A percentile compares a stretch with the other conserved stretches of the same genome.
These are phyloP conservation scores for Tricladium varicosporioides DNA, from an alignment of 2,329 filamentous ascomycete genomes.

Conservation along the genomic window DNA sequence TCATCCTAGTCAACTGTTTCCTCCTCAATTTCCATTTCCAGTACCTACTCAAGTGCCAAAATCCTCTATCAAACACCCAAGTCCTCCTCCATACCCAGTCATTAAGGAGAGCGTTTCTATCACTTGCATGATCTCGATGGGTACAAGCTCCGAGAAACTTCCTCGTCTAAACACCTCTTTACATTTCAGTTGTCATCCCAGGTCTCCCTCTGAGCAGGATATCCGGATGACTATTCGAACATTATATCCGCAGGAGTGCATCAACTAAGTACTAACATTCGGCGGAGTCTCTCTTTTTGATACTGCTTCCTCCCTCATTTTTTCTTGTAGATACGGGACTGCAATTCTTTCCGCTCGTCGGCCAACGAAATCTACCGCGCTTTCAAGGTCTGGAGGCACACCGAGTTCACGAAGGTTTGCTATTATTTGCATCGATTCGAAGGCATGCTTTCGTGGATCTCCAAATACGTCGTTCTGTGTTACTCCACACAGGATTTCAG, in stretches of 20 bases:
- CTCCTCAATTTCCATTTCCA: no score
- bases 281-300: neutral
- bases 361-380: conserved; percentile 1
- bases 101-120: no score
- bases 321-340: conserved; percentile 1
- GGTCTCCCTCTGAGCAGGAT: no score
- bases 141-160: no score
- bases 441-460: conserved; percentile 3
- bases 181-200: no score
- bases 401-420: neutral
- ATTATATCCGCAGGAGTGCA: neutral
- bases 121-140: no score
- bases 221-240: no score
- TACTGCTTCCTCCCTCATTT: neutral
- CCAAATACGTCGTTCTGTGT: neutral
- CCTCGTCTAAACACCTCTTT: no score
- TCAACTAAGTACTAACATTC: neutral
- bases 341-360: neutral
- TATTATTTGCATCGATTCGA: conserved; percentile 4
- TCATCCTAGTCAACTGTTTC: no score
- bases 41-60: no score
- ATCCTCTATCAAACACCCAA: no score
- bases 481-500: neutral
- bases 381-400: conserved; percentile 3
- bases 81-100: no score